Percentiles rank a stretch among this genome's conserved stretches.
phyloP scores from a whole-genome alignment of 2,329 filamentous ascomycete species.

The Pyrenochaeta sp. region DNA sequence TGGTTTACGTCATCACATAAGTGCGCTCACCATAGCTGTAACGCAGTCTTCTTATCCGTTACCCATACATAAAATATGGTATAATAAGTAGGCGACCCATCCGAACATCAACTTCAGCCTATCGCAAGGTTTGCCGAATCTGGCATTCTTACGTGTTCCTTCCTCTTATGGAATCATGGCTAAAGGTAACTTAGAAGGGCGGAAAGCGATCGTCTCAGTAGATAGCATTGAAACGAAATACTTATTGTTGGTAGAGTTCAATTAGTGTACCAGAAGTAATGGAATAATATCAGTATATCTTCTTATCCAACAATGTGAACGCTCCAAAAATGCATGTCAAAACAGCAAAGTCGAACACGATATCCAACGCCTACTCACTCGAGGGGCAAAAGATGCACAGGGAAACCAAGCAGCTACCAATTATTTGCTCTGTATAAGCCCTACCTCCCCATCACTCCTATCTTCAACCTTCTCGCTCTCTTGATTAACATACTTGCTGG shows the following conservation, averaged over 20 bases:
- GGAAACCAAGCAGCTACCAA: no score
- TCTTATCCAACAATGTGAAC: no score
- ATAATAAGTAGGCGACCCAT: background rate
- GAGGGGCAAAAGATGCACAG: background rate
- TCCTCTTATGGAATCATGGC: background rate
- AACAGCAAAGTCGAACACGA: background rate
- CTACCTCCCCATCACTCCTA: constrained; percentile 13
- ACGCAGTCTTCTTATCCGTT: background rate
- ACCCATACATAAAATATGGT: background rate
- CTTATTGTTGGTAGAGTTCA: background rate
- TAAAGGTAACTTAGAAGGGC: no score
- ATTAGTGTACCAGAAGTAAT: background rate
- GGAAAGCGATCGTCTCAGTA: background rate
- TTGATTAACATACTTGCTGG: constrained; percentile 27
- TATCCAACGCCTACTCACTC: background rate
- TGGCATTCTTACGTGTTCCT: background rate
- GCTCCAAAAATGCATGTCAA: background rate
- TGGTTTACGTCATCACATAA: constrained; percentile 17
- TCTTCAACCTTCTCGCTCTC: constrained; percentile 8
- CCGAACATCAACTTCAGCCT: background rate
- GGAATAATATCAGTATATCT: no score
- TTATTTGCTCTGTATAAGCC: constrained; percentile 1
- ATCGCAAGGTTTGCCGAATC: background rate
- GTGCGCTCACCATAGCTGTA: no score
- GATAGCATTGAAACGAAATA: background rate